phyloP scores from a whole-genome alignment of 1,284 basidiomycete species.

The Spongiforma sp. region DNA sequence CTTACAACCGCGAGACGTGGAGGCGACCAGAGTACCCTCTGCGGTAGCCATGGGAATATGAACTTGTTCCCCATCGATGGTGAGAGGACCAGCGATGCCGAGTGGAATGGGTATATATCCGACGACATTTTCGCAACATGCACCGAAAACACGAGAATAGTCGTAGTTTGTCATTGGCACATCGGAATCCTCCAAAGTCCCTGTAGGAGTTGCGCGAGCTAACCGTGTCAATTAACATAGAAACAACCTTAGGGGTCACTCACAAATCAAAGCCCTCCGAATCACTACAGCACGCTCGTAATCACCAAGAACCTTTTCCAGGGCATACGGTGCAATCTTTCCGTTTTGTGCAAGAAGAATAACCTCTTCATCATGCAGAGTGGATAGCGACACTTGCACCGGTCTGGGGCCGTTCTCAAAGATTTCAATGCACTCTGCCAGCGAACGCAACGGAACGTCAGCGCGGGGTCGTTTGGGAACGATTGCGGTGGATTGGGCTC shows the following conservation, averaged over 20 bases:
- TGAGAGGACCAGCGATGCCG: constrained; percentile 96
- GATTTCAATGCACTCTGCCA: constrained; percentile 87
- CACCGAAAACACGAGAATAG: constrained; percentile 94
- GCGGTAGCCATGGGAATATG: constrained; percentile 99
- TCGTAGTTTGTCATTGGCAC: constrained; percentile 91
- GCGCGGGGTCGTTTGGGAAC: constrained; percentile 20
- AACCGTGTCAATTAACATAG: constrained; percentile 16
- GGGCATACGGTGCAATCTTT: constrained; percentile 92
- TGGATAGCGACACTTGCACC: constrained; percentile 53
- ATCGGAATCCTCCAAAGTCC: constrained; percentile 85
- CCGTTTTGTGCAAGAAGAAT: constrained; percentile 90
- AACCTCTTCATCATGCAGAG: constrained; percentile 92
- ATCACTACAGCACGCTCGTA: constrained; percentile 88
- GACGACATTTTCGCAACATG: constrained; percentile 99
- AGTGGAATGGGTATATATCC: constrained; percentile 97
- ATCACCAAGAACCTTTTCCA: constrained; percentile 93
- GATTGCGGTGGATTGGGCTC: constrained; percentile 36
- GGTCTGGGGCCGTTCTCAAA: constrained; percentile 86
- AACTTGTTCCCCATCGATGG: constrained; percentile 84
- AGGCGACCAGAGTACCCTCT: constrained; percentile 98
- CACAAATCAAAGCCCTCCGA: constrained; percentile 90
- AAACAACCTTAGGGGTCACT: constrained; percentile 39
- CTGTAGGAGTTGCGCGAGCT: constrained; percentile 88
- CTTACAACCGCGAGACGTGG: constrained; percentile 97
- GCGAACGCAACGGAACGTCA: constrained; percentile 51